phyloP scores from a whole-genome alignment of 2,329 filamentous ascomycete genomes.

The Metarhizium humberi region DNA sequence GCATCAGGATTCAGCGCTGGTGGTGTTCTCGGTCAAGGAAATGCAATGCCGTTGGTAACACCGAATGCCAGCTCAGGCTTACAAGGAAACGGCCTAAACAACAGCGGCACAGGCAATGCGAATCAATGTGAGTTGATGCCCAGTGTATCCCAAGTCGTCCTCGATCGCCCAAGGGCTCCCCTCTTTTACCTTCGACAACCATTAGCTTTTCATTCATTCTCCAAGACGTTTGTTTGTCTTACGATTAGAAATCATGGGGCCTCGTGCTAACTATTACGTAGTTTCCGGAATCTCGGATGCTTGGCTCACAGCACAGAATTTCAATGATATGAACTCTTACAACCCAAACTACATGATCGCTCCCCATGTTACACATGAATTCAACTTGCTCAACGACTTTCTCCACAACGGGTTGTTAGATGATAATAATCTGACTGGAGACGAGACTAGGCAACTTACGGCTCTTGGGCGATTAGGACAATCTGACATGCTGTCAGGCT shows the following conservation, averaged over 20 bases:
- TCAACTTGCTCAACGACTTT: conserved; percentile 94
- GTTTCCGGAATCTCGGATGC: conserved; percentile 75
- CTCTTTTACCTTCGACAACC: neutral
- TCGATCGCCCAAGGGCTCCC: neutral
- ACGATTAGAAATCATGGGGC: conserved; percentile 1
- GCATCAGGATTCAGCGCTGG: conserved; percentile 33
- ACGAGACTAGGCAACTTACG: conserved; percentile 46
- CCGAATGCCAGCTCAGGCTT: conserved; percentile 59
- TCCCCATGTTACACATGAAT: conserved; percentile 91
- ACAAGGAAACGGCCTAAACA: conserved; percentile 48
- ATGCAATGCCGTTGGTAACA: conserved; percentile 60
- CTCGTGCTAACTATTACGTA: conserved; percentile 23
- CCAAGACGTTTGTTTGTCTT: conserved; percentile 9
- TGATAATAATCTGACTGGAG: conserved; percentile 62
- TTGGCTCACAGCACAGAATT: conserved; percentile 71
- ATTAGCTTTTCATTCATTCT: neutral
- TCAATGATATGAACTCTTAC: conserved; percentile 89
- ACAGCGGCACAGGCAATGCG: conserved; percentile 44
- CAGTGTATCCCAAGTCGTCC: conserved; percentile 3
- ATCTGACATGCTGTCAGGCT: conserved; percentile 39
- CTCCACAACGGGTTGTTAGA: conserved; percentile 86
- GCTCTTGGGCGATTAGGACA: conserved; percentile 31
- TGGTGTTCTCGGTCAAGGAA: conserved; percentile 37
- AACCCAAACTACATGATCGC: conserved; percentile 91
- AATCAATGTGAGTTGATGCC: conserved; percentile 54